A percentile compares a stretch with the other conserved stretches of the same genome.
phyloP scores from a whole-genome alignment of 257 asterid species.

The Catharanthus roseus region DNA sequence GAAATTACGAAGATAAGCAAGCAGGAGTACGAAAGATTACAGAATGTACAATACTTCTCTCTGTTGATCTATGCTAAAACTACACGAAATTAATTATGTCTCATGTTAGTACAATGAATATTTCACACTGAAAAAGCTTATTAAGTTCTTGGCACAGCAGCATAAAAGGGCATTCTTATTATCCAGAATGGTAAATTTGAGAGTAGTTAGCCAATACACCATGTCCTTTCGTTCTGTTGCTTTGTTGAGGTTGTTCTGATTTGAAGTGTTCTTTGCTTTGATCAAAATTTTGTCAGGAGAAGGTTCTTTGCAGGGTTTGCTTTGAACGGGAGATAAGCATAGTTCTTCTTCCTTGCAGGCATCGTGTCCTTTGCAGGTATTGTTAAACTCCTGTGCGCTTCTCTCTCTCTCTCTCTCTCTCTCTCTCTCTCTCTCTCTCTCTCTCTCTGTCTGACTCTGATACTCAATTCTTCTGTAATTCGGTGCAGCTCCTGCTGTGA shows the following conservation, averaged over 20 bases:
- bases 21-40: conserved; percentile 95
- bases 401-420: conserved; percentile 4
- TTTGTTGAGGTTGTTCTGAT: background rate
- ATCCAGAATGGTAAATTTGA: background rate
- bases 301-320: conserved; percentile 87
- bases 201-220: background rate
- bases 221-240: background rate
- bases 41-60: conserved; percentile 47
- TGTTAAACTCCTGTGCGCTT: background rate
- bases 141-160: too few relatives aligned
- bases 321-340: conserved; percentile 86
- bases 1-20: conserved; percentile 92
- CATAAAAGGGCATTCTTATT: background rate
- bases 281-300: conserved; percentile 57
- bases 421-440: conserved; percentile 3
- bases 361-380: conserved; percentile 94
- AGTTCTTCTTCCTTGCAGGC: conserved; percentile 97
- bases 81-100: background rate
- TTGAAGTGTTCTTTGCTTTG: background rate
- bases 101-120: background rate
- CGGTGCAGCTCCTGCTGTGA: conserved; percentile 68
- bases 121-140: background rate
- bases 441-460: conserved; percentile 8
- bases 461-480: conserved; percentile 15
- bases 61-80: background rate